Conservation (phyloP, 2,329 filamentous ascomycete species). For the Fusarium pseudocircinatum region DNA sequence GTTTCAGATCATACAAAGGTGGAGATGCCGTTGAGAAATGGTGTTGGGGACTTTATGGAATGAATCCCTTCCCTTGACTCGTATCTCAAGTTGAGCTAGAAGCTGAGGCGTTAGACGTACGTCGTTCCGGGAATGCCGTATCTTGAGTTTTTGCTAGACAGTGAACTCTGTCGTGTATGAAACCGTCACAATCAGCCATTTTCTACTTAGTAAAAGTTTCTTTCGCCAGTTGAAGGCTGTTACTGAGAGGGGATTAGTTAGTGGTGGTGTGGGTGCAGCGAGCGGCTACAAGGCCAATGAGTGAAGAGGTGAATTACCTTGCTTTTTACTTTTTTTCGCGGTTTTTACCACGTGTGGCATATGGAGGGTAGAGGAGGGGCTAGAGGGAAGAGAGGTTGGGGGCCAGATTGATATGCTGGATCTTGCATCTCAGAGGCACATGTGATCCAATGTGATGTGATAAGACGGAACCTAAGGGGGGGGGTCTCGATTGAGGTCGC, state of each 20-base stretch:
- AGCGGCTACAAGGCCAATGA: constrained; percentile 42
- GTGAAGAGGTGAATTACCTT: neutral
- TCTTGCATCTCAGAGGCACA: constrained; percentile 20
- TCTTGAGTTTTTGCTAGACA: neutral
- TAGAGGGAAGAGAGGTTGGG: constrained; percentile 17
- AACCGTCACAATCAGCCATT: neutral
- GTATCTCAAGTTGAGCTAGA: neutral
- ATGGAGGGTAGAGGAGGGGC: constrained; percentile 13
- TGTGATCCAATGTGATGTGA: constrained; percentile 9
- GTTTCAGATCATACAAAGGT: constrained; percentile 17
- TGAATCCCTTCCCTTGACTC: neutral
- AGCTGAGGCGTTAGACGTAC: neutral
- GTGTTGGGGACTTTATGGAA: neutral
- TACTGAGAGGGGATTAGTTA: neutral
- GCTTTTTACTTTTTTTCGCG: neutral
- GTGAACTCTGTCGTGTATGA: neutral
- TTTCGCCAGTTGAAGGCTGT: neutral
- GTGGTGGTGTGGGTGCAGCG: constrained; percentile 32
- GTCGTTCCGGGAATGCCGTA: neutral
- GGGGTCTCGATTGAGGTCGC: constrained; percentile 19
- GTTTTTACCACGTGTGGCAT: constrained; percentile 30
- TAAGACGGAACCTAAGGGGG: neutral
- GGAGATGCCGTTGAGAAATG: neutral
- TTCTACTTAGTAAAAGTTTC: neutral
- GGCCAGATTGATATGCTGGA: constrained; percentile 32